A percentile compares a stretch with the other conserved stretches of the same genome.
These are phyloP conservation scores for Thraustochytrium striatum DNA, from an alignment of 352 stramenopile genomes.

Conservation along the genomic window DNA sequence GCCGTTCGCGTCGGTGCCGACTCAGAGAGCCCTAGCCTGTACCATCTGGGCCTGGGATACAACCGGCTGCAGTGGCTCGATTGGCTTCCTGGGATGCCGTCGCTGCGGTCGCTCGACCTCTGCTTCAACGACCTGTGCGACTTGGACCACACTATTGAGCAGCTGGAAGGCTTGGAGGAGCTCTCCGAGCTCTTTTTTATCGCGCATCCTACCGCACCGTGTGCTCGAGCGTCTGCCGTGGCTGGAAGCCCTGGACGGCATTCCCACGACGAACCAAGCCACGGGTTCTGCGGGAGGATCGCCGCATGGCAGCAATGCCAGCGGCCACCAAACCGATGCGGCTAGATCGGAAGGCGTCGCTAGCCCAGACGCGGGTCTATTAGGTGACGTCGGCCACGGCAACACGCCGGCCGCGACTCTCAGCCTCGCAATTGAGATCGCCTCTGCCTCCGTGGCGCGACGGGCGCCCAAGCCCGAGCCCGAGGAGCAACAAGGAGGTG, in stretches of 20 bases:
- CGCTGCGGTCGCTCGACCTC: constrained; percentile 6
- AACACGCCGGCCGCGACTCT: no score
- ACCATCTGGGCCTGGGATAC: constrained; percentile 21
- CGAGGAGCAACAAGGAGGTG: no score
- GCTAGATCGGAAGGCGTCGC: no score
- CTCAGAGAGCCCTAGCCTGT: neutral
- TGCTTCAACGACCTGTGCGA: constrained; percentile 13
- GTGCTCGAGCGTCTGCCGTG: neutral
- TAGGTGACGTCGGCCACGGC: no score
- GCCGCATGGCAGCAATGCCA: no score
- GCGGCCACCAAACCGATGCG: no score
- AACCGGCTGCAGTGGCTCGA: neutral
- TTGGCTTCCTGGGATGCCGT: constrained; percentile 7
- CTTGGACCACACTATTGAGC: neutral
- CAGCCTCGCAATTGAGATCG: no score
- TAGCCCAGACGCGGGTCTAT: no score
- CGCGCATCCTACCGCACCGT: neutral
- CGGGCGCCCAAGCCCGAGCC: no score
- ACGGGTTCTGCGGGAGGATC: no score
- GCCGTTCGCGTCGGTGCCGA: neutral
- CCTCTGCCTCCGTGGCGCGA: no score
- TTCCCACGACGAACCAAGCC: neutral
- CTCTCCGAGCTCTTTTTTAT: neutral
- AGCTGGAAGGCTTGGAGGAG: neutral
- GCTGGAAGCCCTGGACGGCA: neutral